phyloP scores from a whole-genome alignment of 2,329 filamentous ascomycete genomes.

The Fusarium pseudonygamai region DNA sequence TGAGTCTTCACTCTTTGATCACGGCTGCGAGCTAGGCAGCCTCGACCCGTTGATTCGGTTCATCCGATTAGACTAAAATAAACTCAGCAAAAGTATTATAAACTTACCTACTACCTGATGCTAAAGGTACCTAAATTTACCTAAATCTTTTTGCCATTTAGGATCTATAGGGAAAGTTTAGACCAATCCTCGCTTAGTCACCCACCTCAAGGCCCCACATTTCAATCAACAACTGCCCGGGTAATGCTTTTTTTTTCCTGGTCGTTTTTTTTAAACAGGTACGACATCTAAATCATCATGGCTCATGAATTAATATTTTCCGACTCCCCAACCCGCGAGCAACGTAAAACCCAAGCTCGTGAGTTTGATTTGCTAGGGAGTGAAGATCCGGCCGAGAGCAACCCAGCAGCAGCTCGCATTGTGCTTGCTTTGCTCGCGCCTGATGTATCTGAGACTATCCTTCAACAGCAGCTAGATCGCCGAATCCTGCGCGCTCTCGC shows the following conservation, averaged over 20 bases:
- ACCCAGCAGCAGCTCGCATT: constrained; percentile 48
- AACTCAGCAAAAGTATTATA: not conserved
- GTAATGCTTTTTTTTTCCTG: not conserved
- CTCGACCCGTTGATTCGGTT: not conserved
- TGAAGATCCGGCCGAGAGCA: constrained; percentile 63
- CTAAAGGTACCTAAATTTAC: not conserved
- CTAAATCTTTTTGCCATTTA: not conserved
- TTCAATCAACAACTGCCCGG: not conserved
- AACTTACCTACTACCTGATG: not conserved
- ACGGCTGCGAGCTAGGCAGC: no score
- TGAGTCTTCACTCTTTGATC: no score
- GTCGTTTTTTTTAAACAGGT: not conserved
- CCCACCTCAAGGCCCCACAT: not conserved
- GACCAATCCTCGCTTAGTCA: not conserved
- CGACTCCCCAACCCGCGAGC: not conserved
- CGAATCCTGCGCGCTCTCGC: constrained; percentile 87
- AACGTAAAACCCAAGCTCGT: not conserved
- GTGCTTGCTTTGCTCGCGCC: constrained; percentile 55
- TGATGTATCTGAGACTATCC: constrained; percentile 60
- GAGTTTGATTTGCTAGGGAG: constrained; percentile 64
- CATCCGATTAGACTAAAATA: not conserved
- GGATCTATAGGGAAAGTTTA: not conserved
- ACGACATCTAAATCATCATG: not conserved
- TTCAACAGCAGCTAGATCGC: constrained; percentile 69
- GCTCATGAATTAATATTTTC: not conserved